Percentiles rank a stretch among this genome's conserved stretches.
Evolutionary conservation across 2,329 filamentous ascomycete species (phyloP).

Genomic region (Cordyceps cateniannulata): DNA sequence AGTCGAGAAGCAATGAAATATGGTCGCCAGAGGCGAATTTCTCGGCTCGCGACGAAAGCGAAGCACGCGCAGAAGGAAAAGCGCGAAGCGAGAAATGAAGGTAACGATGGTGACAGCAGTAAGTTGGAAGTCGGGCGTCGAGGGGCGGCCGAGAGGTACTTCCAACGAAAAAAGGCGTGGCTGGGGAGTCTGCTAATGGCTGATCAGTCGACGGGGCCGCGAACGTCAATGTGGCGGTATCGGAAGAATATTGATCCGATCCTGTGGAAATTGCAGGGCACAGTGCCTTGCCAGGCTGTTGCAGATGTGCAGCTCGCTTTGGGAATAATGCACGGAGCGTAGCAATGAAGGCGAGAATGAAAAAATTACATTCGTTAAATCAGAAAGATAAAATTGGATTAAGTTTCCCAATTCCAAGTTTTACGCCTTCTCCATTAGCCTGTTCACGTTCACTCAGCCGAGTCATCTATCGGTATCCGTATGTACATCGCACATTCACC

Average conservation of each 20-base stretch:
- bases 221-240: constrained; percentile 5
- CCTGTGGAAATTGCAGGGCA: neutral
- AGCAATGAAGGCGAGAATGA: too few species aligned
- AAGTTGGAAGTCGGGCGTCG: constrained; percentile 19
- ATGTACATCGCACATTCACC: neutral
- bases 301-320: neutral
- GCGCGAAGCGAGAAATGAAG: constrained; percentile 17
- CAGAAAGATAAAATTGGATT: too few species aligned
- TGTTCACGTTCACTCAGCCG: neutral
- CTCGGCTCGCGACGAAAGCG: constrained; percentile 21
- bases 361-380: too few species aligned
- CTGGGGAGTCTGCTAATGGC: constrained; percentile 24
- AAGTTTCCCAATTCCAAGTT: too few species aligned
- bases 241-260: constrained; percentile 1
- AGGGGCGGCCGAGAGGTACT: constrained; percentile 21
- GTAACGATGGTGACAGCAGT: constrained; percentile 16
- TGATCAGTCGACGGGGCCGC: constrained; percentile 2
- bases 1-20: constrained; percentile 11
- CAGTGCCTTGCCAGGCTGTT: neutral
- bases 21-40: constrained; percentile 19
- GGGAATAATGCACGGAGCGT: too few species aligned
- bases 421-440: neutral
- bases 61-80: constrained; percentile 17
- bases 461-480: neutral
- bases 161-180: constrained; percentile 33